A percentile compares a stretch with the other conserved stretches of the same genome.
These are phyloP conservation scores for Torrubiella hemipterigena DNA, from an alignment of 2,329 filamentous ascomycete genomes.

Conservation along the genomic window DNA sequence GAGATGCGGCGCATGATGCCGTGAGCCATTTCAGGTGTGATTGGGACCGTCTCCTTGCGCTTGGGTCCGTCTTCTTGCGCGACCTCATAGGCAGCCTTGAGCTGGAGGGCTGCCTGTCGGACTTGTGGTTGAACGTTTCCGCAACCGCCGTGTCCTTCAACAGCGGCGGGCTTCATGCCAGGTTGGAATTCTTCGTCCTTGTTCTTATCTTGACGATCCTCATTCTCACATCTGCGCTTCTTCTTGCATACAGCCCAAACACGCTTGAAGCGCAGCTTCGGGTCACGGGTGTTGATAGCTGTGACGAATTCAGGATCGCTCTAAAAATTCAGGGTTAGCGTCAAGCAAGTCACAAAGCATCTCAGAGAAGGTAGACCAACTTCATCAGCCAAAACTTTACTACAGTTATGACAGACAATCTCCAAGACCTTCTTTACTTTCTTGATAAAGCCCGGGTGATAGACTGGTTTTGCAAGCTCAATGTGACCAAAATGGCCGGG, in stretches of 20 bases:
- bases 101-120: conserved; percentile 72
- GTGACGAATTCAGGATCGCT: conserved; percentile 72
- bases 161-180: conserved; percentile 37
- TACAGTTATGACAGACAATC: conserved; percentile 98
- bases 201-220: conserved; percentile 55
- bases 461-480: conserved; percentile 92
- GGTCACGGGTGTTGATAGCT: conserved; percentile 76
- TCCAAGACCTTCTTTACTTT: conserved; percentile 99
- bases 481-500: conserved; percentile 98
- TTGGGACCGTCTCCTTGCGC: conserved; percentile 65
- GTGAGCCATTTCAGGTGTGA: conserved; percentile 75
- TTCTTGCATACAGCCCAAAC: conserved; percentile 90
- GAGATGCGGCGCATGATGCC: conserved; percentile 79
- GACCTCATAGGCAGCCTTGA: conserved; percentile 63
- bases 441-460: conserved; percentile 89
- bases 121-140: conserved; percentile 85
- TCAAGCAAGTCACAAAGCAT: conserved; percentile 40
- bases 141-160: conserved; percentile 70
- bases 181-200: conserved; percentile 58
- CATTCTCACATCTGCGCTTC: conserved; percentile 73
- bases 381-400: conserved; percentile 93
- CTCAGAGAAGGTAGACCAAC: conserved; percentile 63
- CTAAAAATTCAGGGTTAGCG: conserved; percentile 56
- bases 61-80: conserved; percentile 55
- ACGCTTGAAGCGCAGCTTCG: conserved; percentile 84